A percentile compares a stretch with the other conserved stretches of the same genome.
phyloP scores from a whole-genome alignment of 305 asterid genomes.

The Nicotiana rustica region DNA sequence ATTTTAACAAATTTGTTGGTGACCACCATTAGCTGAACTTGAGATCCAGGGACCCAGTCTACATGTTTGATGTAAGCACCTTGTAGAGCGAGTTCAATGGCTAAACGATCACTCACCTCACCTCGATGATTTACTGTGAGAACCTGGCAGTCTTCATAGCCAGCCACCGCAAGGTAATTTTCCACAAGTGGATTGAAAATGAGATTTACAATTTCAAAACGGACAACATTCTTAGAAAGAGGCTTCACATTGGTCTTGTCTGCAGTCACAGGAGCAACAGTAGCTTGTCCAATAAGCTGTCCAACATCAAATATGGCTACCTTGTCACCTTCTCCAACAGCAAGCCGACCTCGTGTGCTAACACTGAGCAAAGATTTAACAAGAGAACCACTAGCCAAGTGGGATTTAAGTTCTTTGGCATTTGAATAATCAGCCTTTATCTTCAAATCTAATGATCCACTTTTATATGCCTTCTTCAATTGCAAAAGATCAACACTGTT shows the following conservation, averaged over 20 bases:
- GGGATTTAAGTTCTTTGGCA: conserved; percentile 96
- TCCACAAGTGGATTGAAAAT: conserved; percentile 85
- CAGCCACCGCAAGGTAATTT: conserved; percentile 96
- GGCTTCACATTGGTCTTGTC: conserved; percentile 99
- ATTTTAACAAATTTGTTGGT: conserved; percentile 94
- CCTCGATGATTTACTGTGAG: conserved; percentile 97
- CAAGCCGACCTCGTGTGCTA: conserved; percentile 91
- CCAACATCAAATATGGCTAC: conserved; percentile 99
- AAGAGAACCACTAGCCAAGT: conserved; percentile 93
- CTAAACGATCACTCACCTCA: conserved; percentile 95
- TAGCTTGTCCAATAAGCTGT: conserved; percentile 98
- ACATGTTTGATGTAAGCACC: conserved; percentile 95
- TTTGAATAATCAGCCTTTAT: conserved; percentile 95
- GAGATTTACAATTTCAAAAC: conserved; percentile 96
- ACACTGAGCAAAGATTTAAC: conserved; percentile 94
- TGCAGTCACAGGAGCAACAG: conserved; percentile 93
- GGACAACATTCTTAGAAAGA: conserved; percentile 92
- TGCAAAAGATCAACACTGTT: conserved; percentile 78
- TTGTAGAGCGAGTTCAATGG: conserved; percentile 97
- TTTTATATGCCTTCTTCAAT: conserved; percentile 96
- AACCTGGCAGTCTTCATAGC: conserved; percentile 99
- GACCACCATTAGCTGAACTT: conserved; percentile 97
- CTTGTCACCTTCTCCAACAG: conserved; percentile 99
- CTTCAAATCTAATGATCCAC: conserved; percentile 98
- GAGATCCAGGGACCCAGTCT: conserved; percentile 98